Conservation (phyloP, 805 yeast genomes). For the Candida alai region DNA sequence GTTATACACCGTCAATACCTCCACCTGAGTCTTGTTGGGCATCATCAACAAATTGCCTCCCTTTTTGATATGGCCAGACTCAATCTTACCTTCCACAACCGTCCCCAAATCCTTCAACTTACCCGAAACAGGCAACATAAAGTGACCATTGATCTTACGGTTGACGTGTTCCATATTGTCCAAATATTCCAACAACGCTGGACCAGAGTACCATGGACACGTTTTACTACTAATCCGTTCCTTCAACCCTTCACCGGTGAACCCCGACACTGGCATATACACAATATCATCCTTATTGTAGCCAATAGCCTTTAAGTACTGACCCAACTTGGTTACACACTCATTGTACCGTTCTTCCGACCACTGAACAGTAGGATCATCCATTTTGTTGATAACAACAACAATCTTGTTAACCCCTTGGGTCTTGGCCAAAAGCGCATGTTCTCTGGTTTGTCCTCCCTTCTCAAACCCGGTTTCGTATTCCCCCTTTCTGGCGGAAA, state of each 20-base stretch:
- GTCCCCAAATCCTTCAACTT: slow-evolving; percentile 98
- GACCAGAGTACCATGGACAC: slow-evolving; percentile 95
- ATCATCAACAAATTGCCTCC: slow-evolving; percentile 71
- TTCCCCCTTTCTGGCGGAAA: slow-evolving; percentile 98
- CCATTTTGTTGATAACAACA: slow-evolving; percentile 97
- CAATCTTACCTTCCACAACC: slow-evolving; percentile 96
- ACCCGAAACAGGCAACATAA: slow-evolving; percentile 93
- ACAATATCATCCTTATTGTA: slow-evolving; percentile 81
- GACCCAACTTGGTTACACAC: slow-evolving; percentile 78
- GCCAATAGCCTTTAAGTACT: slow-evolving; percentile 84
- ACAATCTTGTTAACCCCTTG: slow-evolving; percentile 95
- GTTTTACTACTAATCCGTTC: slow-evolving; percentile 67
- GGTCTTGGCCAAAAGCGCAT: slow-evolving; percentile 93
- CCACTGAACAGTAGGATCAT: slow-evolving; percentile 96
- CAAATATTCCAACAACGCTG: slow-evolving; percentile 83
- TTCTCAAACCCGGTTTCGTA: slow-evolving; percentile 98
- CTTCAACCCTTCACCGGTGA: slow-evolving; percentile 94
- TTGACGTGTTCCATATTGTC: slow-evolving; percentile 77
- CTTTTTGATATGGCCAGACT: slow-evolving; percentile 88
- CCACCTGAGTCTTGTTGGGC: slow-evolving; percentile 87
- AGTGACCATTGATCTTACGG: slow-evolving; percentile 90
- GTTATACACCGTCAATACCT: slow-evolving; percentile 81
- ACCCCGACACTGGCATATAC: slow-evolving; percentile 98
- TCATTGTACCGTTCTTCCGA: slow-evolving; percentile 94
- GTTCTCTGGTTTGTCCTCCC: slow-evolving; percentile 99